Conservation (phyloP, 352 stramenopile genomes). For the Globisporangium parvum region DNA sequence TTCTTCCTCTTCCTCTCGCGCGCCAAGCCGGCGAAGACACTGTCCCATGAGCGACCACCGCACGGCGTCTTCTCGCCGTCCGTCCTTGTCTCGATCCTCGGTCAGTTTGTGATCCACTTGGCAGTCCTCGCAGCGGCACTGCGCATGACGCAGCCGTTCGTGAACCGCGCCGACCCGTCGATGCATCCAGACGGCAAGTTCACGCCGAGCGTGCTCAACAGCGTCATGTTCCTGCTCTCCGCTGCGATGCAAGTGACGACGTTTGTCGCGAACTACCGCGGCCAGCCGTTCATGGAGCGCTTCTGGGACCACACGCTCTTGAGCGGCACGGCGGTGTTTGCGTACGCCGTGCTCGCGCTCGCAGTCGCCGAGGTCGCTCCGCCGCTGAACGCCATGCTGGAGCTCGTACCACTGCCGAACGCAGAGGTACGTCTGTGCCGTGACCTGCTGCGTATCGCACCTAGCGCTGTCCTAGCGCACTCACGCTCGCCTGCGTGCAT, state of each 20-base stretch:
- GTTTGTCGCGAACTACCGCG: conserved; percentile 50
- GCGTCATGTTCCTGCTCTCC: conserved; percentile 91
- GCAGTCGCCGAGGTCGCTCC: conserved; percentile 26
- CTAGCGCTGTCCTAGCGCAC: too few relatives aligned
- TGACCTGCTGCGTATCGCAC: conserved; percentile 4
- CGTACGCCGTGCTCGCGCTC: conserved; percentile 24
- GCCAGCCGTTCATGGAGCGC: conserved; percentile 47
- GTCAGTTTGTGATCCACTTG: conserved; percentile 92
- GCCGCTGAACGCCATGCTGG: conserved; percentile 26
- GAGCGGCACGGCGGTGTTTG: conserved; percentile 21
- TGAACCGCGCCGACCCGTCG: conserved; percentile 50
- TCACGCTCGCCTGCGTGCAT: too few relatives aligned
- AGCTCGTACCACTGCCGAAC: conserved; percentile 32
- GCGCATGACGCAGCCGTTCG: conserved; percentile 44
- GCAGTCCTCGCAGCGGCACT: conserved; percentile 51
- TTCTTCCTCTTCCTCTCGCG: conserved; percentile 57
- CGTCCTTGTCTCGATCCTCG: conserved; percentile 85
- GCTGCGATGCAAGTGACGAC: conserved; percentile 56
- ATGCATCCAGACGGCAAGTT: conserved; percentile 83
- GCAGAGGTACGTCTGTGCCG: conserved; percentile 24
- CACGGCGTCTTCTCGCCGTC: conserved; percentile 84
- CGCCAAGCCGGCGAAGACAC: conserved; percentile 80
- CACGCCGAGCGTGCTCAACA: conserved; percentile 93
- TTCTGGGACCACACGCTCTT: conserved; percentile 38
- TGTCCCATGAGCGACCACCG: conserved; percentile 79